Base-by-base conservation (phyloP, 1,139 yeast genomes). In the Yamadazyma atmosphaerica region DNA sequence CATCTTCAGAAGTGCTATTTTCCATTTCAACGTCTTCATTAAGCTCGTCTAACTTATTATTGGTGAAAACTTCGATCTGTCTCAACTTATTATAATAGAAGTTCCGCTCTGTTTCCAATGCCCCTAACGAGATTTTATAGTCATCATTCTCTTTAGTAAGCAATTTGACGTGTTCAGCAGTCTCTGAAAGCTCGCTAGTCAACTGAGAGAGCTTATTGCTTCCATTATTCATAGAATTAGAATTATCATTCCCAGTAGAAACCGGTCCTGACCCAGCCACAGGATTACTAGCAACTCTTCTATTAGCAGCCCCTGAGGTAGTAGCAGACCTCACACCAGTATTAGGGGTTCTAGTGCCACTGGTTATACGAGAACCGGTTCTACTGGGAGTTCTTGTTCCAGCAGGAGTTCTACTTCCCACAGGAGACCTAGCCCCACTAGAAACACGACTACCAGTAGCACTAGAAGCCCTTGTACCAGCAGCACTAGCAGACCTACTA, bases 41-140 rank as follows among this genome's bases (percentile, higher is more conserved):
- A 14, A 28, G 19, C 17, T 28, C 30, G 31, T 80, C 86, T 40
- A 74, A 75, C 12, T 85, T 75, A 25, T 81, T 75, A 54, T 85
- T 89, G 15, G 85, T 77, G 37, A 90, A 63, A 24, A 88, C 79
- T 61, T 92, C 98, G 44, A 92, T 86, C 44, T 86, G 95, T 44
- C 96, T 77, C 38, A 92, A 70, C 63, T 92, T 92, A 52, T 85
- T 83, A 63, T 87, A 92, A 61, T 92, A 92, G 54, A 92, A 89
- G 56, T 87, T 86, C 44, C 98, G 77, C 57, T 94, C 98, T 1
- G 74, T 74, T 51, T 82, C 86, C 41, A 86, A 68, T 21, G 81
- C 77, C 38, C 78, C 81, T 23, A 78, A 69, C 13, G 79, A 73
- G 13, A 72, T 62, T 44, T 71, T 73, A 48, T 68, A 74, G 45